phyloP scores from a whole-genome alignment of 805 yeast genomes.

The Cyberlindnera petersonii region DNA sequence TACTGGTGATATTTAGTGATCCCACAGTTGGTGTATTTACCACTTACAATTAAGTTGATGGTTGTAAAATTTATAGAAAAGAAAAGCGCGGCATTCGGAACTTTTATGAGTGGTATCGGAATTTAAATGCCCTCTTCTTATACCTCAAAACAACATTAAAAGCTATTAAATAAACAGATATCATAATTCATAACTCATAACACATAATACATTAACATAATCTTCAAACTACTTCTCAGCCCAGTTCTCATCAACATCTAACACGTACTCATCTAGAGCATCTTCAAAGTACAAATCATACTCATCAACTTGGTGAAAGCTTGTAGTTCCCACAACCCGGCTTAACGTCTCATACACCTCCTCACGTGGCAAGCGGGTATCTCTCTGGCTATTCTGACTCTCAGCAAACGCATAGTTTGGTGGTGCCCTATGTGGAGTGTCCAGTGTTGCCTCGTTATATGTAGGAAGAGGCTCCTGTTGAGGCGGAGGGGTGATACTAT shows the following conservation, averaged over 20 bases:
- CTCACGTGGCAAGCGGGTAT: background rate
- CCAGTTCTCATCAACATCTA: conserved; percentile 10
- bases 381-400: background rate
- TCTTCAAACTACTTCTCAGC: conserved; percentile 10
- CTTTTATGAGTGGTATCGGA: too few species aligned
- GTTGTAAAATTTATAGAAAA: too few species aligned
- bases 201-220: too few species aligned
- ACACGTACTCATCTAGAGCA: conserved; percentile 8
- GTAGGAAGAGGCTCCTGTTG: background rate
- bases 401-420: background rate
- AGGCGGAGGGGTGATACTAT: background rate
- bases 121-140: too few species aligned
- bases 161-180: too few species aligned
- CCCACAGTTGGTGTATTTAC: too few species aligned
- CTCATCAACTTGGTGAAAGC: conserved; percentile 17
- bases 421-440: background rate
- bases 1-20: too few species aligned
- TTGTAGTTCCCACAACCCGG: conserved; percentile 14
- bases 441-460: conserved; percentile 1
- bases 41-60: too few species aligned
- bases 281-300: conserved; percentile 22
- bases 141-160: too few species aligned
- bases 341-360: conserved; percentile 11
- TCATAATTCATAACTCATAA: too few species aligned
- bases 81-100: too few species aligned